phyloP scores from a whole-genome alignment of 345 rosid genomes.

The Aquilaria malaccensis region DNA sequence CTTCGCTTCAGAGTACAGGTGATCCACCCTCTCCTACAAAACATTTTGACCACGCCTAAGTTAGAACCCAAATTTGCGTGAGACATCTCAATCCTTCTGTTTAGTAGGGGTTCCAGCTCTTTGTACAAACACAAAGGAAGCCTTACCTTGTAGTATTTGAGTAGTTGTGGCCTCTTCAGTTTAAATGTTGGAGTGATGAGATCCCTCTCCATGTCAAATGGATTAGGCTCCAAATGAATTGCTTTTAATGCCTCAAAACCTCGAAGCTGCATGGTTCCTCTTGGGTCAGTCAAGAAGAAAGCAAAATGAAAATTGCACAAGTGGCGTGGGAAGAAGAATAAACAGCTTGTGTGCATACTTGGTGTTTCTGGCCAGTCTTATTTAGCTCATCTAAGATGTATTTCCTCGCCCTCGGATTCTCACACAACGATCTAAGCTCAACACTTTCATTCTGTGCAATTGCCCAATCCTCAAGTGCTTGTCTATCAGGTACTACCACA shows the following conservation, averaged over 20 bases:
- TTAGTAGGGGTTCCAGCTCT: background rate
- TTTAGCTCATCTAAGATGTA: slow-evolving; percentile 78
- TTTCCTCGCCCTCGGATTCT: slow-evolving; percentile 55
- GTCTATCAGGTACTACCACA: slow-evolving; percentile 69
- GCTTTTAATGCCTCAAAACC: slow-evolving; percentile 94
- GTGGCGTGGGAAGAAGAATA: background rate
- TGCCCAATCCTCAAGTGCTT: slow-evolving; percentile 84
- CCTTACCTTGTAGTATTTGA: slow-evolving; percentile 67
- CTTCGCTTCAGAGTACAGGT: slow-evolving; percentile 73
- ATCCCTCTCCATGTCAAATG: slow-evolving; percentile 80
- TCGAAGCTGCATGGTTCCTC: slow-evolving; percentile 45
- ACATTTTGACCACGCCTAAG: background rate
- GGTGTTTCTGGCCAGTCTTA: slow-evolving; percentile 50
- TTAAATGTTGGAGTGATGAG: slow-evolving; percentile 86
- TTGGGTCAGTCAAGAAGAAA: slow-evolving; percentile 12
- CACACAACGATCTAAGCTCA: slow-evolving; percentile 65
- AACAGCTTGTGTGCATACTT: slow-evolving; percentile 32
- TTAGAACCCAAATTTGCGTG: background rate
- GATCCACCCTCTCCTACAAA: slow-evolving; percentile 50
- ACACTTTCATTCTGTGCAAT: slow-evolving; percentile 26
- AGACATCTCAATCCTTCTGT: background rate
- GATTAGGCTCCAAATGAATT: slow-evolving; percentile 67
- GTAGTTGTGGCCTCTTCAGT: slow-evolving; percentile 86
- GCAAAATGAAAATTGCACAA: background rate
- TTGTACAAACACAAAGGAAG: background rate